Evolutionary conservation across 768 basidiomycete species (phyloP), one percentile per base, ranked within the genome.

Genomic region (Clitopilus hobsonii): DNA sequence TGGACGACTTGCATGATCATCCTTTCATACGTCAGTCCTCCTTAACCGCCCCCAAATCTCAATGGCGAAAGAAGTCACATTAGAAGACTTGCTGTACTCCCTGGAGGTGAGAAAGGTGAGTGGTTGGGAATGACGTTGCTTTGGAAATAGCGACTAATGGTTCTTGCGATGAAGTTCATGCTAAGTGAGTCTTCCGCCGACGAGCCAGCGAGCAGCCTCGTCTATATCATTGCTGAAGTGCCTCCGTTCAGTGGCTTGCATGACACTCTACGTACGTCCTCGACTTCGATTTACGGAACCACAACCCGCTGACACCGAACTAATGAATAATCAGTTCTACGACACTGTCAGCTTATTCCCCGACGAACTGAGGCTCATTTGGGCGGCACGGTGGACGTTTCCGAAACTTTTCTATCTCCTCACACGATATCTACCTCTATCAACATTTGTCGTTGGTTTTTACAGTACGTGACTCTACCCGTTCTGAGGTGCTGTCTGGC

Each of bases 321-420:
- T 11, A 14, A 3, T 11, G 3, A 59, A 64, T 36, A 57, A 67
- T 58, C 63, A 69, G 26, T 66, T 45, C 25, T 59, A 67, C 23
- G n/a, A 63, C 27, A 47, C 56, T 24, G 18, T 64, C 58, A 51
- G 67, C 62, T 66, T 38, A 16, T 18, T 53, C n/a, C 6, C 8
- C 10, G 51, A 41, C 2, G 54, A 58, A 32, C 18, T 50, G 4
- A 20, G 26, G 18, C 49, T 41, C 16, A 52, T 61, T 23, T 60
- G 60, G 60, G n/a, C 26, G 13, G 32, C 57, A 30, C 6, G 49
- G 7, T 60, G 60, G 57, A 56, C 23, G 1, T 25, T 58, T 1
- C 55, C 57, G 27, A 58, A 56, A 30, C 22, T 48, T 20, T 49
- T 60, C 13, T 60, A 60, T 45, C 49, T 60, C 38, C 22, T 51